phyloP scores from a whole-genome alignment of 192 early-diverging fungal genomes.

The Phycomyces nitens region DNA sequence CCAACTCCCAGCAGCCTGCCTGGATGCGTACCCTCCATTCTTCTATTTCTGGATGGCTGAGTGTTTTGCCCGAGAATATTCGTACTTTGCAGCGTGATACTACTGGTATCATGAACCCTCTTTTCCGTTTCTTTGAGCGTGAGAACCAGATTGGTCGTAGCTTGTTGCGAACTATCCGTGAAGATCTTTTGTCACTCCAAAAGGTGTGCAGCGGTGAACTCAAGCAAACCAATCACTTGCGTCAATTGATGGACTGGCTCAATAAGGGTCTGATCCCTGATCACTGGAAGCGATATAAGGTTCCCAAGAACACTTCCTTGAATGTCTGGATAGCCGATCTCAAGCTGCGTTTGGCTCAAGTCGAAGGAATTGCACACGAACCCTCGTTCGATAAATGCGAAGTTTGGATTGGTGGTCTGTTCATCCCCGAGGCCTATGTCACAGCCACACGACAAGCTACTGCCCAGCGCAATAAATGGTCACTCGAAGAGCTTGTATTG shows the following conservation, averaged over 20 bases:
- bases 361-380: constrained; percentile 45
- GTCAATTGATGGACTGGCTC: constrained; percentile 66
- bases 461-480: constrained; percentile 70
- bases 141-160: constrained; percentile 62
- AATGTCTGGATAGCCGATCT: constrained; percentile 75
- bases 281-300: constrained; percentile 69
- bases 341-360: constrained; percentile 62
- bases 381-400: constrained; percentile 28
- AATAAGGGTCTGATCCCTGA: constrained; percentile 67
- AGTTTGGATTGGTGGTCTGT: constrained; percentile 85
- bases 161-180: constrained; percentile 59
- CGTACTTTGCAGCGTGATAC: constrained; percentile 21
- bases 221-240: constrained; percentile 85
- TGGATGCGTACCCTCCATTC: constrained; percentile 70
- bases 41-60: constrained; percentile 56
- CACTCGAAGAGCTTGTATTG: constrained; percentile 77
- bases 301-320: constrained; percentile 54
- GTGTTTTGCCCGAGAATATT: constrained; percentile 43
- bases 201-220: constrained; percentile 70
- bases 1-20: constrained; percentile 49
- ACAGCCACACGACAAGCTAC: constrained; percentile 87
- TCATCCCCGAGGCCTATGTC: constrained; percentile 87
- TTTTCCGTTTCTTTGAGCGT: constrained; percentile 82
- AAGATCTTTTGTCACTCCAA: constrained; percentile 63
- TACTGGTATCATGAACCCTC: constrained; percentile 54